phyloP scores from a whole-genome alignment of 2,329 filamentous ascomycete species.

The Colletotrichum sidae region DNA sequence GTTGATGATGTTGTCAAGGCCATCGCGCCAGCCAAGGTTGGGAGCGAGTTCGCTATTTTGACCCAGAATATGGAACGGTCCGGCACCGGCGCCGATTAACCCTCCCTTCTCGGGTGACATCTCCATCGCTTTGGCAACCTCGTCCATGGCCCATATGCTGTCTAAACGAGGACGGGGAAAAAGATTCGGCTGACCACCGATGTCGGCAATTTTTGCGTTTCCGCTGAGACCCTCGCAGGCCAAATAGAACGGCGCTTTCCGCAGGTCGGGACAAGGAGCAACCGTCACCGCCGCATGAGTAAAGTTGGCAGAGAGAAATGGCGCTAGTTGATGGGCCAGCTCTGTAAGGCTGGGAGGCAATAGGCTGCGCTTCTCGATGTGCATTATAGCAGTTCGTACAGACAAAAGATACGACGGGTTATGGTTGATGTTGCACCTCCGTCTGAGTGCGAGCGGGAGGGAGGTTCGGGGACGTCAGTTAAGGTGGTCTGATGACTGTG shows the following conservation, averaged over 20 bases:
- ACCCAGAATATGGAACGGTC: conserved; percentile 54
- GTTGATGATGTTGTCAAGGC: conserved; percentile 41
- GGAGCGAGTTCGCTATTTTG: conserved; percentile 56
- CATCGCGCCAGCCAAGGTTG: conserved; percentile 48
- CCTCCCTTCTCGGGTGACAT: conserved; percentile 47
- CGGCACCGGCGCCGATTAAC: conserved; percentile 56
- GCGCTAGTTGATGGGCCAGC: conserved; percentile 38
- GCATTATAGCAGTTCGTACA: conserved; percentile 16
- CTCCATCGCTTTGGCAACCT: conserved; percentile 49
- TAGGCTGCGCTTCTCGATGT: conserved; percentile 39
- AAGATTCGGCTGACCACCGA: conserved; percentile 57
- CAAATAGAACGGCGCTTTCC: conserved; percentile 50
- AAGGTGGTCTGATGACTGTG: too few species aligned
- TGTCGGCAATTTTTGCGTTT: conserved; percentile 52
- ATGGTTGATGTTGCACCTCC: too few species aligned
- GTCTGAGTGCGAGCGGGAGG: too few species aligned
- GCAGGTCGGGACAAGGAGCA: conserved; percentile 50
- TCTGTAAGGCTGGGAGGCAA: conserved; percentile 44
- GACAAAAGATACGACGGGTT: too few species aligned
- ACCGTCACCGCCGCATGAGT: conserved; percentile 41
- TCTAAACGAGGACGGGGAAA: conserved; percentile 49
- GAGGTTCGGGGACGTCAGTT: too few species aligned
- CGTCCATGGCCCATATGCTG: conserved; percentile 47
- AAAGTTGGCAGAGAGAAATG: conserved; percentile 41
- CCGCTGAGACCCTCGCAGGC: conserved; percentile 54